These are phyloP conservation scores for Bruguiera parviflora DNA, from an alignment of 345 rosid genomes.

Conservation along the genomic window DNA sequence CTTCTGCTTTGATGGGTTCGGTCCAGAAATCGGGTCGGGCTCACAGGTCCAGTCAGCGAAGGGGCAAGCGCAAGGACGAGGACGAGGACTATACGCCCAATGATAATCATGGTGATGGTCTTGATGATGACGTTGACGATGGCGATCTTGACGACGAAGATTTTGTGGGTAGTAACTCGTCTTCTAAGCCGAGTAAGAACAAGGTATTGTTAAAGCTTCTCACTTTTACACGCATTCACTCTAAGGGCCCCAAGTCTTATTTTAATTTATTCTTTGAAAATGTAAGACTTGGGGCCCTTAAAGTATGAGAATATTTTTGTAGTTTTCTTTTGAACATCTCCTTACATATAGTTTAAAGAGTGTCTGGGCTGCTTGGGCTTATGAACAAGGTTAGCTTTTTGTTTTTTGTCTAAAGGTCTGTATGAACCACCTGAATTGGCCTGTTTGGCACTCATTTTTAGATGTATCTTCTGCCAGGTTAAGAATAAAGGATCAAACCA, in stretches of 20 bases:
- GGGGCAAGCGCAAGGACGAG: conserved; percentile 52
- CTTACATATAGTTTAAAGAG: too few species aligned
- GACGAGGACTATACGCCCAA: conserved; percentile 68
- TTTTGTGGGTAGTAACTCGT: conserved; percentile 19
- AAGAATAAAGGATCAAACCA: conserved; percentile 38
- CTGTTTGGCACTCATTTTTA: neutral
- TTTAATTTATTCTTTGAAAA: neutral
- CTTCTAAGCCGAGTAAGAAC: conserved; percentile 28
- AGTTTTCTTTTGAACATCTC: too few species aligned
- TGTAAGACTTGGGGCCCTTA: too few species aligned
- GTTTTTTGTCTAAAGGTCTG: neutral
- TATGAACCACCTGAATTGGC: conserved; percentile 1
- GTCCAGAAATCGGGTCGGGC: conserved; percentile 19
- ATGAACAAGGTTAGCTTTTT: neutral
- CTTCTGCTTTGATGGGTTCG: conserved; percentile 45
- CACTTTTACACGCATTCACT: neutral
- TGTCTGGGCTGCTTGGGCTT: too few species aligned
- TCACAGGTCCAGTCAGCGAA: conserved; percentile 7
- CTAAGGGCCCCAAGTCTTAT: too few species aligned
- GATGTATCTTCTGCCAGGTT: conserved; percentile 20
- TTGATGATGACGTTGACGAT: conserved; percentile 24
- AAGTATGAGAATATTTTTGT: too few species aligned
- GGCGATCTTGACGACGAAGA: conserved; percentile 33
- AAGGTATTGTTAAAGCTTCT: conserved; percentile 10
- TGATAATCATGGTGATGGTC: conserved; percentile 26